Evolutionary conservation across 2,329 filamentous ascomycete genomes (phyloP).

Genomic region (Fusarium napiforme): DNA sequence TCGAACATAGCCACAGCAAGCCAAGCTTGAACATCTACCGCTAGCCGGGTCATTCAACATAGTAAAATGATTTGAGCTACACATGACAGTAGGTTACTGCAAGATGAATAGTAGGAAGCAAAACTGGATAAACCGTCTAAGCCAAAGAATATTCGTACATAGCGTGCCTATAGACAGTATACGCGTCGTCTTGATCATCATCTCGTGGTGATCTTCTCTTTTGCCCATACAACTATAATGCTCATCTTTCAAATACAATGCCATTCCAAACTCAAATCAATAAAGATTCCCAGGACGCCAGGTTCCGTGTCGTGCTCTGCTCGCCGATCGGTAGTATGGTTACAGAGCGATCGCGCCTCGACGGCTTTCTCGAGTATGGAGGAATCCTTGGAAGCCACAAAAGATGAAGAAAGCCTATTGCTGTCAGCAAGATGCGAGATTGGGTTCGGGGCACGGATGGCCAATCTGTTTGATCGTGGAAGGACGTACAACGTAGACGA

Average conservation of each 20-base stretch:
- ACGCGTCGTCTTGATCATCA: conserved; percentile 30
- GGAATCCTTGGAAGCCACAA: conserved; percentile 87
- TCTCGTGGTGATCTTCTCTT: conserved; percentile 9
- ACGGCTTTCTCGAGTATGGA: conserved; percentile 85
- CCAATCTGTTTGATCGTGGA: not conserved
- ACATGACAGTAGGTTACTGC: not conserved
- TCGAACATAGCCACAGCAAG: not conserved
- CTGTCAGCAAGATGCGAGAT: conserved; percentile 7
- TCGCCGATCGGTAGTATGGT: conserved; percentile 35
- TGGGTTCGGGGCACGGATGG: not conserved
- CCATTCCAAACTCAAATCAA: conserved; percentile 43
- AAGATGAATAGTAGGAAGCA: conserved; percentile 14
- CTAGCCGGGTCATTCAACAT: not conserved
- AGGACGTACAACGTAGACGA: conserved; percentile 84
- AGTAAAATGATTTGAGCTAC: not conserved
- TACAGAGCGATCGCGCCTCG: conserved; percentile 84
- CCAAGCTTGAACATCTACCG: not conserved
- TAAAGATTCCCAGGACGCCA: conserved; percentile 44
- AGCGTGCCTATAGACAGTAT: conserved; percentile 11
- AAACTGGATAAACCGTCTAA: conserved; percentile 35
- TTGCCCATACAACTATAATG: conserved; percentile 9
- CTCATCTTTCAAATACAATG: conserved; percentile 41
- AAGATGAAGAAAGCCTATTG: conserved; percentile 86
- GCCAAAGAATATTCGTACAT: conserved; percentile 40
- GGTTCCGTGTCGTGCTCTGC: conserved; percentile 40